phyloP scores from a whole-genome alignment of 208 protist genomes.

The Crithidia acanthocephali region DNA sequence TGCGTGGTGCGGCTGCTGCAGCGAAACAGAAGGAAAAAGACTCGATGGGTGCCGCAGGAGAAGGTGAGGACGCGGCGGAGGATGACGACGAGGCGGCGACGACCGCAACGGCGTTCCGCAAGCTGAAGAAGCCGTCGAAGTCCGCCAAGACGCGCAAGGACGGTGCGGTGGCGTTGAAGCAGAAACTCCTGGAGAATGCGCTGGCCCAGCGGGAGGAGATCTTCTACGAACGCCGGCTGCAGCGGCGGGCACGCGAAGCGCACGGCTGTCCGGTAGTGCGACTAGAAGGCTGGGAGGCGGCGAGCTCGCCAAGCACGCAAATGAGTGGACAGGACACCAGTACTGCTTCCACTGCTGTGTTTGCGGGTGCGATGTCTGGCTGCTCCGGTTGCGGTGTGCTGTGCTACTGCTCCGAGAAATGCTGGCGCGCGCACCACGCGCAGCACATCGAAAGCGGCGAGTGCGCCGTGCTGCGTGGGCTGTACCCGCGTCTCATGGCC shows the following conservation, averaged over 20 bases:
- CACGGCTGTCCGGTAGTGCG: constrained; percentile 16
- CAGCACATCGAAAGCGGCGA: constrained; percentile 49
- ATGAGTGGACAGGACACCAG: constrained; percentile 5
- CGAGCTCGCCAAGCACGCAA: neutral
- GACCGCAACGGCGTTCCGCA: constrained; percentile 9
- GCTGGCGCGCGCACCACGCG: constrained; percentile 41
- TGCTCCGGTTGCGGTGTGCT: constrained; percentile 65
- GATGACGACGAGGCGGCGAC: neutral
- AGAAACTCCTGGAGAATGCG: constrained; percentile 38
- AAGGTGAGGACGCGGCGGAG: neutral
- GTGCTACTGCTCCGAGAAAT: constrained; percentile 60
- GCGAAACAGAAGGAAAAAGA: constrained; percentile 1
- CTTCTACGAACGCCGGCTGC: constrained; percentile 31
- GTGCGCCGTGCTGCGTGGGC: constrained; percentile 51
- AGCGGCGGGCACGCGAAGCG: neutral
- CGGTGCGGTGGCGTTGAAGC: constrained; percentile 45
- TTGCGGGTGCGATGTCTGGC: constrained; percentile 36
- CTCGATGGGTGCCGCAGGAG: neutral
- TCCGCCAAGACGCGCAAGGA: constrained; percentile 58
- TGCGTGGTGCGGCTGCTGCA: neutral
- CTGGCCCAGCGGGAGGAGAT: constrained; percentile 39
- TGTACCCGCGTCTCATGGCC: constrained; percentile 65
- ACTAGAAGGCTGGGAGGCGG: constrained; percentile 18
- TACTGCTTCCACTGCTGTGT: neutral
- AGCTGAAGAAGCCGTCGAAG: constrained; percentile 62